Conservation (phyloP, 495 filamentous ascomycete species). For the Penicillium malachiteum region DNA sequence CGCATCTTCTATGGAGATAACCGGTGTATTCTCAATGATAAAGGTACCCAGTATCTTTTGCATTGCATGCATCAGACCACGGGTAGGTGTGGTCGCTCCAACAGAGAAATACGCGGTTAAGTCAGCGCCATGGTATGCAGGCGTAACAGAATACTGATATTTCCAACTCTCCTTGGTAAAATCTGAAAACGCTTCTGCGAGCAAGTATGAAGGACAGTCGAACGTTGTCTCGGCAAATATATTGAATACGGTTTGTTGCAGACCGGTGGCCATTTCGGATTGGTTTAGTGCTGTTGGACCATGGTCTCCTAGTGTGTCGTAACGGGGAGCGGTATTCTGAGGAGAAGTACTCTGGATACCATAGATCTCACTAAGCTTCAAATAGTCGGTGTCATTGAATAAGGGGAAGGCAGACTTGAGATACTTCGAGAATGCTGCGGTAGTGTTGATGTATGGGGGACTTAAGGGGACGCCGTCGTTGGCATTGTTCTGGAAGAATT, state of each 20-base stretch:
- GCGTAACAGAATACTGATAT: conserved; percentile 62
- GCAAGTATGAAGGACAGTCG: conserved; percentile 62
- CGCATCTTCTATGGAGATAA: conserved; percentile 19
- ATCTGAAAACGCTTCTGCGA: conserved; percentile 53
- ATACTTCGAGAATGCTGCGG: conserved; percentile 42
- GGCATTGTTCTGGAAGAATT: conserved; percentile 43
- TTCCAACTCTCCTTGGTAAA: conserved; percentile 44
- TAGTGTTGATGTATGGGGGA: conserved; percentile 50
- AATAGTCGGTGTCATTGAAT: conserved; percentile 46
- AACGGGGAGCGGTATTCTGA: conserved; percentile 24
- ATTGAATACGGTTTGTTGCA: conserved; percentile 41
- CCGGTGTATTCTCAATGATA: conserved; percentile 50
- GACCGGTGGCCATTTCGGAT: conserved; percentile 45
- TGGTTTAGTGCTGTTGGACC: conserved; percentile 48
- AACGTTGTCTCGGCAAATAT: conserved; percentile 62
- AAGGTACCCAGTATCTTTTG: conserved; percentile 50
- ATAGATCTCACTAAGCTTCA: conserved; percentile 47
- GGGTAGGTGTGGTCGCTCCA: conserved; percentile 5
- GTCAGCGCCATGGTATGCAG: conserved; percentile 58
- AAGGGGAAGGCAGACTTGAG: conserved; percentile 48
- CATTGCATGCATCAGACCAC: conserved; percentile 17
- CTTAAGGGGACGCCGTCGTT: conserved; percentile 54
- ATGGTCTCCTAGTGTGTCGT: conserved; percentile 46
- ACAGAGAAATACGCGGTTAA: conserved; percentile 50
- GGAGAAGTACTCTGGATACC: conserved; percentile 23